Percentiles rank a stretch among this genome's conserved stretches.
These are phyloP conservation scores for Hymenotorrendiella dingleyae DNA, from an alignment of 2,329 filamentous ascomycete genomes.

Conservation along the genomic window DNA sequence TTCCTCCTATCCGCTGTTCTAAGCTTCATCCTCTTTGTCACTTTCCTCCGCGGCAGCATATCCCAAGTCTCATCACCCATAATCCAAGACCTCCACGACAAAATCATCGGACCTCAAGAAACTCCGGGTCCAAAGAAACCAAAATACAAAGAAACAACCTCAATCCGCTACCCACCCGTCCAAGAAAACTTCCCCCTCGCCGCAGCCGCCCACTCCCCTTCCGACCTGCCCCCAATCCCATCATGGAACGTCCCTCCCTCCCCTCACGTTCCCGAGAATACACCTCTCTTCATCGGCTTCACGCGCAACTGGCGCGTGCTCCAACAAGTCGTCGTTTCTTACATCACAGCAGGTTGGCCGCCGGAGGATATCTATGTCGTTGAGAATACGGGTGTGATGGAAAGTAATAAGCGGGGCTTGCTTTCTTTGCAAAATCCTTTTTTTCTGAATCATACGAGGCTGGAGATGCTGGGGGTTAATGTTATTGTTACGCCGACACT, in stretches of 20 bases:
- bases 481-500: conserved; percentile 46
- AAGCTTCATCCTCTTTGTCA: neutral
- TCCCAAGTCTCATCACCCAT: conserved; percentile 1
- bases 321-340: conserved; percentile 49
- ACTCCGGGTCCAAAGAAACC: neutral
- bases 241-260: conserved; percentile 39
- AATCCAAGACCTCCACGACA: conserved; percentile 7
- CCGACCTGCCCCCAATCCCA: conserved; percentile 36
- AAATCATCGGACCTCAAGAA: neutral
- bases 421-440: conserved; percentile 50
- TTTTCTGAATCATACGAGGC: conserved; percentile 46
- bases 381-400: conserved; percentile 53
- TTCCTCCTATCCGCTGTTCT: neutral
- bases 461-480: conserved; percentile 46
- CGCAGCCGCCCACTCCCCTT: conserved; percentile 13
- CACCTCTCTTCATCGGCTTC: conserved; percentile 55
- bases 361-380: conserved; percentile 50
- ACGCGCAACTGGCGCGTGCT: conserved; percentile 50
- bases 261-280: conserved; percentile 35
- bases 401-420: conserved; percentile 42
- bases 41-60: neutral
- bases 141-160: conserved; percentile 4
- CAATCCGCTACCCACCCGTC: conserved; percentile 8
- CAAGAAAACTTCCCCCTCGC: conserved; percentile 25
- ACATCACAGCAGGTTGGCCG: conserved; percentile 55